A percentile compares a stretch with the other conserved stretches of the same genome.
Evolutionary conservation across 495 filamentous ascomycete genomes (phyloP).

Genomic region (Aspergillus ostianus): DNA sequence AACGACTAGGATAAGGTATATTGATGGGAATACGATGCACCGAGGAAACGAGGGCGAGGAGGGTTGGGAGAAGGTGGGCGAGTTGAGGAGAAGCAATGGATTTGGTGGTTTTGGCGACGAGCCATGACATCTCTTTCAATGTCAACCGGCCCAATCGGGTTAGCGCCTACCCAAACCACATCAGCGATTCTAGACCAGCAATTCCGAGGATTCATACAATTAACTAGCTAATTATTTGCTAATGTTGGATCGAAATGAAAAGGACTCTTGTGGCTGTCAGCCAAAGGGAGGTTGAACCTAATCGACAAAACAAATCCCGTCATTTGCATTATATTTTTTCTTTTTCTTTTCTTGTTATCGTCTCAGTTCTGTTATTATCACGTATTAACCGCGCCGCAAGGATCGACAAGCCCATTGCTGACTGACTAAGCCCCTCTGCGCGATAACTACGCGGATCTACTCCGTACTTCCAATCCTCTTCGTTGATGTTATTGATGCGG

Average conservation of each 20-base stretch:
- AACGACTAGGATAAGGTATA: slow-evolving; percentile 6
- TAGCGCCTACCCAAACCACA: slow-evolving; percentile 24
- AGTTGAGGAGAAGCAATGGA: slow-evolving; percentile 13
- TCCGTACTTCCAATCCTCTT: background rate
- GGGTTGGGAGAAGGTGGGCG: slow-evolving; percentile 5
- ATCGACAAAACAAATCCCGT: background rate
- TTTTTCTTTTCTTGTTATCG: slow-evolving; percentile 2
- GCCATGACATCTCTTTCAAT: slow-evolving; percentile 31
- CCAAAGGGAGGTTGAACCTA: no score
- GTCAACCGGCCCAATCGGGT: slow-evolving; percentile 29
- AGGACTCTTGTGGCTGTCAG: no score
- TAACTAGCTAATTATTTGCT: no score
- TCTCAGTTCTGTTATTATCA: background rate
- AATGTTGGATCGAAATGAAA: no score
- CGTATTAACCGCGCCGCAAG: background rate
- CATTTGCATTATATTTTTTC: background rate
- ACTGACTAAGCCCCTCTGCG: background rate
- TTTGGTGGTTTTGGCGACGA: slow-evolving; percentile 23
- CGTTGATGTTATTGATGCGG: no score
- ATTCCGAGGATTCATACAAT: no score
- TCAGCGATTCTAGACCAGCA: slow-evolving; percentile 29
- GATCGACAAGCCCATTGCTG: background rate
- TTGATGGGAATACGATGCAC: slow-evolving; percentile 8
- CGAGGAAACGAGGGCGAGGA: slow-evolving; percentile 17
- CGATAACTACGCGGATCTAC: background rate